phyloP scores from a whole-genome alignment of 495 filamentous ascomycete species.

The Tuber brumale region DNA sequence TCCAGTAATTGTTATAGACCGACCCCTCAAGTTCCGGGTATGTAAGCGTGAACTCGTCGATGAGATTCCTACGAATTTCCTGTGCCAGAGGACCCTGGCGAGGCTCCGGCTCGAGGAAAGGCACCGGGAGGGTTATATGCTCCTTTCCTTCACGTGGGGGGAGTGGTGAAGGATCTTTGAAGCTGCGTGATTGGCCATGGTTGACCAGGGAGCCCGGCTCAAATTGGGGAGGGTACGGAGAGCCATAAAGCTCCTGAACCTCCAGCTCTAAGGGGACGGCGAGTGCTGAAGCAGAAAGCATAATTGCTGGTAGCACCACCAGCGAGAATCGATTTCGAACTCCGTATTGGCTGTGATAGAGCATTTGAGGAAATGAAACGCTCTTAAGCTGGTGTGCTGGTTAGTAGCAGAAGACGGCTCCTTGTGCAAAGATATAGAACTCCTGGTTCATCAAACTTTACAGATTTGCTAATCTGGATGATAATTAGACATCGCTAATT shows the following conservation, averaged over 20 bases:
- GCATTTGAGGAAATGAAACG: background rate
- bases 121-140: background rate
- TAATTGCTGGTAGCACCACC: background rate
- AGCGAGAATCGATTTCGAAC: background rate
- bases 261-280: background rate
- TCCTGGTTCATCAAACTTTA: background rate
- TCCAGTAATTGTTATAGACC: background rate
- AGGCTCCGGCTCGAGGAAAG: background rate
- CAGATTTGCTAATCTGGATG: background rate
- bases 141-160: background rate
- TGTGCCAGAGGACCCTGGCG: background rate
- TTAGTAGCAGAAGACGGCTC: background rate
- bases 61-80: background rate
- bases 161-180: background rate
- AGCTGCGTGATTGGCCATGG: background rate
- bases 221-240: background rate
- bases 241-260: background rate
- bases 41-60: background rate
- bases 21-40: background rate
- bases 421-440: background rate
- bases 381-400: background rate
- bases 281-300: background rate
- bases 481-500: background rate
- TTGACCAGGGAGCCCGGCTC: background rate
- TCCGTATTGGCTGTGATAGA: background rate